Conservation (phyloP, 108 stramenopile species). For the Cyclotella atomus region DNA sequence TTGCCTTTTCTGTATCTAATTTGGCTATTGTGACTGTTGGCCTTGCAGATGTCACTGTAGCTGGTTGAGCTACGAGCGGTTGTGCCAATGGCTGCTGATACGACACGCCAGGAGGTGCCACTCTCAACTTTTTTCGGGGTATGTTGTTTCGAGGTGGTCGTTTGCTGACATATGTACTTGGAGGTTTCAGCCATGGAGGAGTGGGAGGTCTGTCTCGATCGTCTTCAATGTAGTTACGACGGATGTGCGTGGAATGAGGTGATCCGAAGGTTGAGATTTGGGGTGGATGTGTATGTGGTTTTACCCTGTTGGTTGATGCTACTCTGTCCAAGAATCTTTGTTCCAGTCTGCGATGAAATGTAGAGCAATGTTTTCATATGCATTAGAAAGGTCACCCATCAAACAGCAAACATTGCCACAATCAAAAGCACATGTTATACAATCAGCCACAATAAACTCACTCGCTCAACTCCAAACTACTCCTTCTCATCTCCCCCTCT, state of each 20-base stretch:
- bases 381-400: too few species aligned
- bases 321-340: conserved; percentile 93
- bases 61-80: conserved; percentile 32
- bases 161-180: conserved; percentile 34
- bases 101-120: neutral
- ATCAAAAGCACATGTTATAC: neutral
- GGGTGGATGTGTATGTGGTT: conserved; percentile 47
- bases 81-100: conserved; percentile 5
- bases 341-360: conserved; percentile 59
- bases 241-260: neutral
- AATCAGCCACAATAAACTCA: conserved; percentile 19
- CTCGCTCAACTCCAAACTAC: conserved; percentile 86
- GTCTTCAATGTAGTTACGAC: conserved; percentile 18
- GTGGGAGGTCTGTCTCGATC: conserved; percentile 46
- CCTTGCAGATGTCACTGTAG: conserved; percentile 15
- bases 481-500: conserved; percentile 89
- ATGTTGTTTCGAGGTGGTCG: conserved; percentile 11
- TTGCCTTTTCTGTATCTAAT: conserved; percentile 18
- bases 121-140: conserved; percentile 9
- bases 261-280: neutral
- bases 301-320: conserved; percentile 94
- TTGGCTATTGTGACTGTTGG: neutral
- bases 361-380: too few species aligned
- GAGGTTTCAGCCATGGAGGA: conserved; percentile 51
- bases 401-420: neutral